Conservation (phyloP, 768 basidiomycete species). For the Cystobasidium ongulense region DNA sequence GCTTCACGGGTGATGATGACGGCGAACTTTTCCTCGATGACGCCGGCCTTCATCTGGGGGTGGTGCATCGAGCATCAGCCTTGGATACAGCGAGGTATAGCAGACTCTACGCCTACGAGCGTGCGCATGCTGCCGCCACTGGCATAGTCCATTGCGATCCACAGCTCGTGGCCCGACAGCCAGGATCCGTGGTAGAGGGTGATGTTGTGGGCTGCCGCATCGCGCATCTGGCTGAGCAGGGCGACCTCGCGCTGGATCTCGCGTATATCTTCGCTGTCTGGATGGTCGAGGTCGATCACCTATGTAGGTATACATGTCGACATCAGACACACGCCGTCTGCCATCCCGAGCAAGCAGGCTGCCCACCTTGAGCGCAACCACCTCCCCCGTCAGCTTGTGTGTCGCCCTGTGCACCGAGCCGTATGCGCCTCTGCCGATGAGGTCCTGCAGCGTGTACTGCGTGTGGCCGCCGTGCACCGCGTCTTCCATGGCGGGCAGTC, state of each 20-base stretch:
- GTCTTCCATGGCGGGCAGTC: not conserved
- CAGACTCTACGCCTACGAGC: conserved; percentile 48
- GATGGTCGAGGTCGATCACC: conserved; percentile 94
- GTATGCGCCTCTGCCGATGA: conserved; percentile 32
- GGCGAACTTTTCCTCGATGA: conserved; percentile 81
- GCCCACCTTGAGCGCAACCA: conserved; percentile 73
- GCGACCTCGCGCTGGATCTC: conserved; percentile 96
- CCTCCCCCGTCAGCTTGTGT: conserved; percentile 71
- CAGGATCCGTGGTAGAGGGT: conserved; percentile 95
- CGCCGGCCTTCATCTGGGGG: conserved; percentile 66
- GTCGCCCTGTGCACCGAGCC: conserved; percentile 55
- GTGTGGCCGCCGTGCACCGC: not conserved
- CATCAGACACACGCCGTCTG: not conserved
- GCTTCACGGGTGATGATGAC: conserved; percentile 83
- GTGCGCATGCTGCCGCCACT: conserved; percentile 88
- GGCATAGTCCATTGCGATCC: conserved; percentile 98
- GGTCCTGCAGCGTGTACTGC: conserved; percentile 16
- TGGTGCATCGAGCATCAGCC: not conserved
- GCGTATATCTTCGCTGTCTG: conserved; percentile 79
- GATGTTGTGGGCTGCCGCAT: conserved; percentile 73
- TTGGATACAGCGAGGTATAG: not conserved
- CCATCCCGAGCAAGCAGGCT: not conserved
- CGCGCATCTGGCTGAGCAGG: conserved; percentile 73
- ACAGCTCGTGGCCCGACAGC: conserved; percentile 87
- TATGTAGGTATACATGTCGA: not conserved